Evolutionary conservation across 108 stramenopile genomes (phyloP).

Genomic region (Skeletonema tropicum): DNA sequence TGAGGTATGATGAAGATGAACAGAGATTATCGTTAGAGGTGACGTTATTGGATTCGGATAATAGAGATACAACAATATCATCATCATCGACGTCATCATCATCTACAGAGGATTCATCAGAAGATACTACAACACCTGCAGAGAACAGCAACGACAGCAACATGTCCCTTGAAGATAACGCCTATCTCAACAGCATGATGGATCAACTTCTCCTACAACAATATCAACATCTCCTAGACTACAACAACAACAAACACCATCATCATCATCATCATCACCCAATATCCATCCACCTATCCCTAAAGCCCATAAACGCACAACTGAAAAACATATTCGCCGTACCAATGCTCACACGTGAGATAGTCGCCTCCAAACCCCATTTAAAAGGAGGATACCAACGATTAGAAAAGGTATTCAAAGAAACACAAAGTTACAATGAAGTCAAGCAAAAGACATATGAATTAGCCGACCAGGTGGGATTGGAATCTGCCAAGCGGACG

Average conservation of each 20-base stretch:
- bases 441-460: constrained; percentile 27
- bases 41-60: neutral
- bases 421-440: constrained; percentile 17
- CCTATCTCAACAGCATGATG: constrained; percentile 17
- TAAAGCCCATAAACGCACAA: neutral
- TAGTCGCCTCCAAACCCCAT: constrained; percentile 22
- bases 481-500: neutral
- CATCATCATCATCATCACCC: neutral
- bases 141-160: neutral
- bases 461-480: neutral
- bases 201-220: constrained; percentile 10
- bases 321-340: neutral
- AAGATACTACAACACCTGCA: neutral
- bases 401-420: constrained; percentile 25
- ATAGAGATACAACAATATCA: neutral
- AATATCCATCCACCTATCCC: neutral
- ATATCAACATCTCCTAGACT: constrained; percentile 4
- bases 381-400: constrained; percentile 28
- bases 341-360: constrained; percentile 19
- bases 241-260: constrained; percentile 4
- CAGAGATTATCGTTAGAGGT: neutral
- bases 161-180: constrained; percentile 5
- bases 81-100: no score
- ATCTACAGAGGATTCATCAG: neutral
- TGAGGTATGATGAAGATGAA: neutral